Evolutionary conservation across 1,139 yeast species (phyloP).

Genomic region (Spencermartinsiella ligniputridi): DNA sequence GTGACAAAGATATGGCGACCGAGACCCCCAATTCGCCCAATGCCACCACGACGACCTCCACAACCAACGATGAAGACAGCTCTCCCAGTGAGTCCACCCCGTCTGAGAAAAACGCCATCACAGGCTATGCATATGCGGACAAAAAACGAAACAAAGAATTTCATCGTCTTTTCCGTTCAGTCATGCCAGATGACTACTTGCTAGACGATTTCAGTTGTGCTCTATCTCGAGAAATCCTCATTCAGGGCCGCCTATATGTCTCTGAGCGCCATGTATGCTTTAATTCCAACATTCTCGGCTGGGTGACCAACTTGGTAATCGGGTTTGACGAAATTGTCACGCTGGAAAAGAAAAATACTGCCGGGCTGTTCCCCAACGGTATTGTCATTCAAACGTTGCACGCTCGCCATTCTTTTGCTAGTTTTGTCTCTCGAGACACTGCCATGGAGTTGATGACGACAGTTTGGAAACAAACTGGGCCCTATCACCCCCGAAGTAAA

Average conservation of each 20-base stretch:
- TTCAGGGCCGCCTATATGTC: constrained; percentile 88
- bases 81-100: constrained; percentile 4
- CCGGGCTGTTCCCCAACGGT: constrained; percentile 90
- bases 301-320: constrained; percentile 80
- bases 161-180: constrained; percentile 65
- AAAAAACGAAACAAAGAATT: constrained; percentile 71
- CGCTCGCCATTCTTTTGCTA: constrained; percentile 70
- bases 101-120: constrained; percentile 11
- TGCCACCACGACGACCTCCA: background rate
- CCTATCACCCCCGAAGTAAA: constrained; percentile 32
- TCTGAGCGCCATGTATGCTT: constrained; percentile 81
- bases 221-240: constrained; percentile 73
- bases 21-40: constrained; percentile 5
- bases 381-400: constrained; percentile 67
- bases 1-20: background rate
- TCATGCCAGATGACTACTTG: constrained; percentile 67
- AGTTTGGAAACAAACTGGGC: constrained; percentile 35
- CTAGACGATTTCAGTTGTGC: constrained; percentile 90
- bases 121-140: constrained; percentile 52
- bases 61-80: constrained; percentile 1
- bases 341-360: constrained; percentile 78
- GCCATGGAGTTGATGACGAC: constrained; percentile 60
- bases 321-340: constrained; percentile 66
- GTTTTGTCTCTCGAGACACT: constrained; percentile 77
- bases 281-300: constrained; percentile 86